phyloP scores from a whole-genome alignment of 1,284 basidiomycete species.

The Phellopilus nigrolimitatus region DNA sequence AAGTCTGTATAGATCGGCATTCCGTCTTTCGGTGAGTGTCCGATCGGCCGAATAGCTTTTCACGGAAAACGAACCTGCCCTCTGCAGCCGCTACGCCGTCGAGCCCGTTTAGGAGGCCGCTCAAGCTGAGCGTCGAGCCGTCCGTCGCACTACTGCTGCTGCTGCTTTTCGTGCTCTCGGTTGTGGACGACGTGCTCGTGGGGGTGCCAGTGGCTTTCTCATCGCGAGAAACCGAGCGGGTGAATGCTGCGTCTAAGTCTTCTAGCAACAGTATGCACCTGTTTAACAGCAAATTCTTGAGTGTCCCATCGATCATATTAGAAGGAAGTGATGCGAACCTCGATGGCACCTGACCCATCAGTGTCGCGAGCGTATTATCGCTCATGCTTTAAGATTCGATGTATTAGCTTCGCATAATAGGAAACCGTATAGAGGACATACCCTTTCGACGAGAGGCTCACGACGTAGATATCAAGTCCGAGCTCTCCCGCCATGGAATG shows the following conservation, averaged over 20 bases:
- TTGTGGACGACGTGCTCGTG: constrained; percentile 34
- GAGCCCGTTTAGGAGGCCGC: constrained; percentile 76
- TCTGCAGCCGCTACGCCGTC: constrained; percentile 85
- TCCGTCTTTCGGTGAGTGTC: constrained; percentile 21
- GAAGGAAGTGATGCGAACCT: constrained; percentile 42
- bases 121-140: constrained; percentile 76
- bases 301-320: constrained; percentile 20
- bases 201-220: constrained; percentile 69
- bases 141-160: constrained; percentile 38
- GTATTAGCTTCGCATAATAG: constrained; percentile 5
- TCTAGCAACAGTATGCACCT: constrained; percentile 86
- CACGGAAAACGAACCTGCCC: constrained; percentile 65
- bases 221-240: constrained; percentile 76
- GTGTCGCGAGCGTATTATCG: constrained; percentile 75
- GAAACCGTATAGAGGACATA: constrained; percentile 31
- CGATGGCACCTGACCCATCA: constrained; percentile 81
- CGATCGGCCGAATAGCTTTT: no score
- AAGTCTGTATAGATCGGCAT: constrained; percentile 39
- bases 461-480: constrained; percentile 83
- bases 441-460: constrained; percentile 82
- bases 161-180: constrained; percentile 34
- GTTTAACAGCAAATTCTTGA: constrained; percentile 22
- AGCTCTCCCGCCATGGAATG: constrained; percentile 84
- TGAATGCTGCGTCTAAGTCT: constrained; percentile 84
- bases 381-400: constrained; percentile 57